Base-by-base conservation (phyloP, 106 monocot genomes). In the Phalaenopsis aphrodite region DNA sequence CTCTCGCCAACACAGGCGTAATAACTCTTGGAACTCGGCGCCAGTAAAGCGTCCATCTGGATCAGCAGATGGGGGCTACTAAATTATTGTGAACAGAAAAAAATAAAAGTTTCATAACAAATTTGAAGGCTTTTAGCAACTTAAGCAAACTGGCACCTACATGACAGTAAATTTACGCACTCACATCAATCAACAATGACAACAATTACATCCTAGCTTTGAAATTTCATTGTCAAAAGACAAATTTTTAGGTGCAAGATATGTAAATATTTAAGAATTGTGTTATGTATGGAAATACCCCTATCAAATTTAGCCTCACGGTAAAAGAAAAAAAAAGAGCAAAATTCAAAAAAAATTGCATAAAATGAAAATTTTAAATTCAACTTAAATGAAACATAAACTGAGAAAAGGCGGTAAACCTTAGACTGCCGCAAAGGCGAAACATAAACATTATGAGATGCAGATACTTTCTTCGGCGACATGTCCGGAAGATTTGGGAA, bases 391-490 rank as follows among this genome's bases (percentile, higher is more conserved):
- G 64, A 65, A 65, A 65, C n/a, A 24, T 8, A 65, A 8, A 8
- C 64, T 24, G 10, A 65, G 64, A 65, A 23, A 65, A 65, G 36
- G 15, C 15, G 12, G 12, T 45, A 17, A 56, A 98, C 94, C 97
- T 94, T 98, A 39, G 97, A 87, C 84, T 92, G 87, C 17, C 92
- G 86, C 78, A 98, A 67, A 19, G 97, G 97, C 78, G 97, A 98
- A 58, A 98, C 97, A 83, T 94, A 98, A 73, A 98, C 89, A 92
- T 98, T 98, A 82, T 98, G 97, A 65, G 86, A 80, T 72, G 94
- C 83, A 75, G 94, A 98, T 37, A 98, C 94, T 94, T 98, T 98
- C 88, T 98, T 98, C 1, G 97, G 97, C 21, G 97, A 98, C 94
- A 98, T 94, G 79, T 98, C 97, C 18, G 97, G 97, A 4, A 98